A percentile compares a stretch with the other conserved stretches of the same genome.
Conservation (phyloP, 2,329 filamentous ascomycete species). For the Aspergillus eucalypticola region DNA sequence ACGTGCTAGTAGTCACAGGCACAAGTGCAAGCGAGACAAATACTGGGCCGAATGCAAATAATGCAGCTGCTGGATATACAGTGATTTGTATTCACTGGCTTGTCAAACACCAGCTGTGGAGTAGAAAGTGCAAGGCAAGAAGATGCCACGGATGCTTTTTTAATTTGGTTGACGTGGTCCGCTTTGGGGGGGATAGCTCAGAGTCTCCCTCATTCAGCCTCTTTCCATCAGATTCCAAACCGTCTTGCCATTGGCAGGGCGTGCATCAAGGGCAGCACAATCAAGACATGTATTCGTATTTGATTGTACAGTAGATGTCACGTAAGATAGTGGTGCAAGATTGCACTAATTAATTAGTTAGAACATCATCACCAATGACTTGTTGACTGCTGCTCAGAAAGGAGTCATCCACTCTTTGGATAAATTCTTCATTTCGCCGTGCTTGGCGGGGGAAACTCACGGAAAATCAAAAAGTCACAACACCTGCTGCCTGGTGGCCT, state of each 20-base stretch:
- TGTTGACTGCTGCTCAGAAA: no score
- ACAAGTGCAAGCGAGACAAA: background rate
- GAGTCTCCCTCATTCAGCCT: background rate
- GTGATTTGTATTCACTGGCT: background rate
- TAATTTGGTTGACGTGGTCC: slow-evolving; percentile 1
- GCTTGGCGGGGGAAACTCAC: no score
- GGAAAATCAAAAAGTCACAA: no score
- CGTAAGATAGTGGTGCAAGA: background rate
- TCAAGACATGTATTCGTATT: background rate
- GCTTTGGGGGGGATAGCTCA: slow-evolving; percentile 12
- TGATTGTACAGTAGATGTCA: background rate
- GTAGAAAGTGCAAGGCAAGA: background rate
- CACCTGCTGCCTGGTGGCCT: no score
- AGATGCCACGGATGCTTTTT: slow-evolving; percentile 7
- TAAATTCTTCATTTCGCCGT: no score
- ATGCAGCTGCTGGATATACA: background rate
- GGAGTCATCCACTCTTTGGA: no score
- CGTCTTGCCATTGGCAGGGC: slow-evolving; percentile 30
- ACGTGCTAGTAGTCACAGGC: slow-evolving; percentile 1
- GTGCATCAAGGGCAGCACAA: slow-evolving; percentile 14
- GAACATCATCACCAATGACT: no score
- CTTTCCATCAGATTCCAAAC: slow-evolving; percentile 38
- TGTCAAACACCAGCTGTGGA: background rate
- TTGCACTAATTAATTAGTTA: no score
- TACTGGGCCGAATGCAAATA: no score